A percentile compares a stretch with the other conserved stretches of the same genome.
phyloP scores from a whole-genome alignment of 163 green algal genomes.

The Chlamydomonas reinhardtii region DNA sequence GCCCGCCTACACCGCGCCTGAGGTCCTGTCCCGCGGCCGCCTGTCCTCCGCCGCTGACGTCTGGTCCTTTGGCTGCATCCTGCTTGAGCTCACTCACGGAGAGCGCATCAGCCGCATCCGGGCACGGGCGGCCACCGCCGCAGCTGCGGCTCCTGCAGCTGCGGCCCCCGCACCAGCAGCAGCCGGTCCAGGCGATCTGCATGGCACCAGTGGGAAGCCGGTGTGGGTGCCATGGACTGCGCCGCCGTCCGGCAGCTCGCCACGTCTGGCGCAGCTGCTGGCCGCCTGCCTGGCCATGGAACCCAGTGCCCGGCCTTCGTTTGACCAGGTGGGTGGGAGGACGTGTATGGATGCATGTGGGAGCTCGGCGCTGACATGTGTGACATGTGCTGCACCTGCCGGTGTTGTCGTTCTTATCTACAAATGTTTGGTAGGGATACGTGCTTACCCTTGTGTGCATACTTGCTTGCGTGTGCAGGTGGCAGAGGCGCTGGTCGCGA shows the following conservation, averaged over 20 bases:
- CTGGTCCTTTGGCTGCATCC: not conserved
- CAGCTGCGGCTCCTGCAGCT: not conserved
- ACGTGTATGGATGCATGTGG: too few species aligned
- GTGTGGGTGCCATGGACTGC: not conserved
- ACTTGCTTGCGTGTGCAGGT: too few species aligned
- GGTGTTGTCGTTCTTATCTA: too few species aligned
- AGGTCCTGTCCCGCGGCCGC: not conserved
- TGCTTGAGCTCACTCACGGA: not conserved
- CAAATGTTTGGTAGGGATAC: too few species aligned
- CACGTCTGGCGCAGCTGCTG: not conserved
- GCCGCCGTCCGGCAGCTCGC: not conserved
- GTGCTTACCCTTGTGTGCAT: too few species aligned
- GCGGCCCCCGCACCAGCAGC: not conserved
- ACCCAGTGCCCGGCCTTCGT: not conserved
- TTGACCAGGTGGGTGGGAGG: not conserved
- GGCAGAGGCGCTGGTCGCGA: too few species aligned
- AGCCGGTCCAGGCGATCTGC: not conserved
- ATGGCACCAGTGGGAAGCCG: too few species aligned
- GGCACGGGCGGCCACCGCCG: not conserved
- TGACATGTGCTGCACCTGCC: too few species aligned
- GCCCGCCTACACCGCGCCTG: not conserved
- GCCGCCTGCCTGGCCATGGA: not conserved
- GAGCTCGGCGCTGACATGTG: too few species aligned
- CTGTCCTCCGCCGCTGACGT: not conserved
- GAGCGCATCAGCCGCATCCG: not conserved